Percentiles rank a stretch among this genome's conserved stretches.
These are phyloP conservation scores for Coemansia sp. DNA, from an alignment of 192 early-diverging fungal species.

Conservation along the genomic window DNA sequence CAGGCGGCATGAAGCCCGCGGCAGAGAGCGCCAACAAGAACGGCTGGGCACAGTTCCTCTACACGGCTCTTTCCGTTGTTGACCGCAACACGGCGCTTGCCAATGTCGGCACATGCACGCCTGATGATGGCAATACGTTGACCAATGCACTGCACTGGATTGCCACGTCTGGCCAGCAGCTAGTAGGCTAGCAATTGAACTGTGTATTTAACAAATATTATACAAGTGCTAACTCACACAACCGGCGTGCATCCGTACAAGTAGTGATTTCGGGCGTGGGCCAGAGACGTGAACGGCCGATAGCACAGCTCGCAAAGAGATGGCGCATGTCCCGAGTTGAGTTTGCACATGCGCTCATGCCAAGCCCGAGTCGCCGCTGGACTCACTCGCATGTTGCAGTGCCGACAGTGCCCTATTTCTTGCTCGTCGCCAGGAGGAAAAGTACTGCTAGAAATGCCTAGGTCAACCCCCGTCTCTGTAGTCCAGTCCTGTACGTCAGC, in stretches of 20 bases:
- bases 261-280: constrained; percentile 47
- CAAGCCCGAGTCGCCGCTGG: constrained; percentile 31
- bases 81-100: constrained; percentile 43
- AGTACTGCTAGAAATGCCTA: neutral
- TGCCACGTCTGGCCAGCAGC: constrained; percentile 41
- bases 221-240: neutral
- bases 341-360: constrained; percentile 46
- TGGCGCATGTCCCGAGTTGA: constrained; percentile 12
- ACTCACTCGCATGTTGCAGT: constrained; percentile 43
- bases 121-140: constrained; percentile 59
- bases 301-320: constrained; percentile 28
- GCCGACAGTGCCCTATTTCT: constrained; percentile 7
- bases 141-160: constrained; percentile 59
- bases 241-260: constrained; percentile 43
- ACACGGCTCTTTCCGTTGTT: constrained; percentile 51
- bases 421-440: neutral
- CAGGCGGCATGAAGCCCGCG: constrained; percentile 47
- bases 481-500: constrained; percentile 22
- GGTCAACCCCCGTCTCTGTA: neutral
- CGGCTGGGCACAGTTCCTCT: constrained; percentile 54
- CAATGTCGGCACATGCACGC: constrained; percentile 25
- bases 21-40: constrained; percentile 26
- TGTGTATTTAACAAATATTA: neutral
- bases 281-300: constrained; percentile 16
- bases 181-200: neutral